Evolutionary conservation across 2,329 filamentous ascomycete species (phyloP).

Genomic region (Sporothrix variecibatus): DNA sequence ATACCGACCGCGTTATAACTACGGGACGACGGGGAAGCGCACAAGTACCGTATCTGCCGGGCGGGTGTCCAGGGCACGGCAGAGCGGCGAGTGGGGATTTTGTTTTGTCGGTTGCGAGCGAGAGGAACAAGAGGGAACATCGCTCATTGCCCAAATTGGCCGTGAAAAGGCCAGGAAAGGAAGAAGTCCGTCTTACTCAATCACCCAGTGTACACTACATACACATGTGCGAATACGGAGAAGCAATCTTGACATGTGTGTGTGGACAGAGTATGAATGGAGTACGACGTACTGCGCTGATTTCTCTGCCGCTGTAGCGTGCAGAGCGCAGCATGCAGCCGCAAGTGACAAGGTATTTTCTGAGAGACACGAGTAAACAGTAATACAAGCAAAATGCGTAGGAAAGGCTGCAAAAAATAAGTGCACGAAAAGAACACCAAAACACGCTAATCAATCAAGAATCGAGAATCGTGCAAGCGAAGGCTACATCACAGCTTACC

Average conservation of each 20-base stretch:
- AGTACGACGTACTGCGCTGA: neutral
- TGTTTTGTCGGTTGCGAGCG: neutral
- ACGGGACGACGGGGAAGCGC: neutral
- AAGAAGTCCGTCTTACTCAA: neutral
- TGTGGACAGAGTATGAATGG: neutral
- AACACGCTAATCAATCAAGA: neutral
- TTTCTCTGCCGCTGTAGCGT: neutral
- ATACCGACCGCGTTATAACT: neutral
- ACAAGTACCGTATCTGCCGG: constrained; percentile 21
- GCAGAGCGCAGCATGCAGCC: neutral
- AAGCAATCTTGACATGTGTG: neutral
- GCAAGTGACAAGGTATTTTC: neutral
- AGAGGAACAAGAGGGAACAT: neutral
- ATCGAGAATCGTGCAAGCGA: neutral
- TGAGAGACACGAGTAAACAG: neutral
- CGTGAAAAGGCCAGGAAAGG: constrained; percentile 13
- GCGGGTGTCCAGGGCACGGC: constrained; percentile 13
- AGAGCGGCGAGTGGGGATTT: constrained; percentile 3
- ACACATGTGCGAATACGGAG: neutral
- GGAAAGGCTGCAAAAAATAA: neutral
- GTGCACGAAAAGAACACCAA: neutral
- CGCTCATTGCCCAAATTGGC: neutral
- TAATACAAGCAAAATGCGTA: neutral
- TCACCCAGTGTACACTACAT: neutral
- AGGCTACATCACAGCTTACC: constrained; percentile 17